Evolutionary conservation across 1,284 basidiomycete genomes (phyloP), one percentile per base, ranked within the genome.

Genomic region (Ustilago sp.): DNA sequence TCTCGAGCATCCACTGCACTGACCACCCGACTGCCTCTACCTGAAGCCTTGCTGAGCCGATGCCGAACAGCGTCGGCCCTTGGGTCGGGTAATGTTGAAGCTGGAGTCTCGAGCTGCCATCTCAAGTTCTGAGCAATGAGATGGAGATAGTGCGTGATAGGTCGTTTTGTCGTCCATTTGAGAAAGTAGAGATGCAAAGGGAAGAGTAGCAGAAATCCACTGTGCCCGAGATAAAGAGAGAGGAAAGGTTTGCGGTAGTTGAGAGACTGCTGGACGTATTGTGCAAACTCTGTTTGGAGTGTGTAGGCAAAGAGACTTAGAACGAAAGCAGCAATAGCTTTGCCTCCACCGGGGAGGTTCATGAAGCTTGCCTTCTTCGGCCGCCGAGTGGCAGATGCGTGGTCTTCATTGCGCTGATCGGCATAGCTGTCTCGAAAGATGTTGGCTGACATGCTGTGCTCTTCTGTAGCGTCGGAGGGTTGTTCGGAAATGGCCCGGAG

Each of bases 281-380:
- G 84, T 4, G 83, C 84, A 17, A 77, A 80, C 60, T 86, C 85
- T 32, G 85, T 86, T 64, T 86, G 85, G 2, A 80, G 50, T 0
- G 85, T 86, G 41, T 83, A 86, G 15, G 85, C 78, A 3, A 80
- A 52, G 1, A 86, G 74, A 34, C 77, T 79, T 53, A 81, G 61
- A 2, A 66, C 52, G 47, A 86, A 86, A 13, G 81, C 84, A 32
- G 52, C 65, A 34, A 83, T 58, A 4, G 84, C 81, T 56, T 77
- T 77, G 48, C 61, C 56, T 35, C 75, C 75, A 12, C 75, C 75
- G 1, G 75, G 71, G 7, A 77, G 68, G 31, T 63, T 70, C 19
- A 51, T 62, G 34, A 74, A 66, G 62, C 53, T 56, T 7, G 64
- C 15, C 63, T 66, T 68, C 35, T 64, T 67, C 5, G 59, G 32